phyloP scores from a whole-genome alignment of 2,329 filamentous ascomycete genomes.

The Apiospora aurea region DNA sequence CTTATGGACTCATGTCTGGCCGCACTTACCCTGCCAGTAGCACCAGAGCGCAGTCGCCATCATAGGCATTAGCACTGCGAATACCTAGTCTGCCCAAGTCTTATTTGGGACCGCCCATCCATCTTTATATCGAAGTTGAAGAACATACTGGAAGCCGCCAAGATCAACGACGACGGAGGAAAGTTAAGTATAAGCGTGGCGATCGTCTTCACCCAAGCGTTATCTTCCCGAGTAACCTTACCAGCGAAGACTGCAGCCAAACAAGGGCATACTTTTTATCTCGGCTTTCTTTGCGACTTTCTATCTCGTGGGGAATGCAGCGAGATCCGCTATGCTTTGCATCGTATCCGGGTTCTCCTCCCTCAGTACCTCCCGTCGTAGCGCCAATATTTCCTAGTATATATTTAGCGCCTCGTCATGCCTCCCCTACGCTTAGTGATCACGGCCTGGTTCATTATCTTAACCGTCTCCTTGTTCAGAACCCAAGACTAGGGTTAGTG shows the following conservation, averaged over 20 bases:
- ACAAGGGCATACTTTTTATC: neutral
- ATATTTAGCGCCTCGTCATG: neutral
- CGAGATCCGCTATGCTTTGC: neutral
- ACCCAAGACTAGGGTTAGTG: neutral
- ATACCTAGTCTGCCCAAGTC: slow-evolving; percentile 39
- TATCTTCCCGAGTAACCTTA: neutral
- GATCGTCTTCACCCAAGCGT: neutral
- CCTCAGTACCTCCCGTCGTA: neutral
- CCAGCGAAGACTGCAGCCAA: slow-evolving; percentile 11
- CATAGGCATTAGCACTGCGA: slow-evolving; percentile 36
- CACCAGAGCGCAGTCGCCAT: neutral
- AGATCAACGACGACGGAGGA: neutral
- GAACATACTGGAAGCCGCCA: neutral
- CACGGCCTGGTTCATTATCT: neutral
- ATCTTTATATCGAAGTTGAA: neutral
- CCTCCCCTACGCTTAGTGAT: neutral
- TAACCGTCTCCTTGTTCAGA: neutral
- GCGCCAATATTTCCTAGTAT: neutral
- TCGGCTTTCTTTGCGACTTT: slow-evolving; percentile 6
- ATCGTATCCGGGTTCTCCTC: neutral
- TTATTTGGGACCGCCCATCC: neutral
- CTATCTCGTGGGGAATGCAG: neutral
- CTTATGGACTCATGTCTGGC: neutral
- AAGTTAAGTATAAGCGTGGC: neutral
- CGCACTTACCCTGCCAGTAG: neutral